phyloP scores from a whole-genome alignment of 1,139 yeast species.

The Zygotorulaspora mrakii region DNA sequence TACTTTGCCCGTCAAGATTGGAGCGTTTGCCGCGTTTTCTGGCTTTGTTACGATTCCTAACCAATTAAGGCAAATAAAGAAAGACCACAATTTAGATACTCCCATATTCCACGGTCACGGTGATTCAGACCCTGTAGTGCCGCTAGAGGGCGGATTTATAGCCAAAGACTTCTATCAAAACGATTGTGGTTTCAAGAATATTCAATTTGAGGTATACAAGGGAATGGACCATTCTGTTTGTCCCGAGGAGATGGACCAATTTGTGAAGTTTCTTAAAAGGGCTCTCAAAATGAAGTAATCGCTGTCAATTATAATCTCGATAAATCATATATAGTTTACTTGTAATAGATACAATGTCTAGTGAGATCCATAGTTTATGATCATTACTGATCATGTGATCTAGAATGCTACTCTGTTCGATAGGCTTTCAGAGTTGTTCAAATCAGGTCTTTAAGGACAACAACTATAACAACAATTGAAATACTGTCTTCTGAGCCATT shows the following conservation, averaged over 20 bases:
- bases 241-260: slow-evolving; percentile 62
- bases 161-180: slow-evolving; percentile 47
- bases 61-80: slow-evolving; percentile 38
- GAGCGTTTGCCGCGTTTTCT: slow-evolving; percentile 73
- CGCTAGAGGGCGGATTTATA: slow-evolving; percentile 45
- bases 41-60: slow-evolving; percentile 67
- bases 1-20: slow-evolving; percentile 56
- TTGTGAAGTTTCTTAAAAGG: slow-evolving; percentile 49
- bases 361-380: neutral
- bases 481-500: too few species aligned
- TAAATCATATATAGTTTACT: neutral
- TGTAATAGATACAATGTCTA: neutral
- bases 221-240: slow-evolving; percentile 67
- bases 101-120: slow-evolving; percentile 94
- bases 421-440: too few species aligned
- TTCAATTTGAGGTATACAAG: slow-evolving; percentile 54
- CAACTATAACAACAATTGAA: too few species aligned
- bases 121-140: slow-evolving; percentile 63
- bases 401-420: too few species aligned
- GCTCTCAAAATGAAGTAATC: slow-evolving; percentile 14
- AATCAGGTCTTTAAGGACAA: too few species aligned
- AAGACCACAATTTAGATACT: slow-evolving; percentile 50
- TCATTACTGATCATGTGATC: slow-evolving; percentile 1
- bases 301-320: neutral
- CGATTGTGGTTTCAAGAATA: slow-evolving; percentile 39